phyloP scores from a whole-genome alignment of 1,284 basidiomycete genomes.

The Cutaneotrichosporon cavernicola region DNA sequence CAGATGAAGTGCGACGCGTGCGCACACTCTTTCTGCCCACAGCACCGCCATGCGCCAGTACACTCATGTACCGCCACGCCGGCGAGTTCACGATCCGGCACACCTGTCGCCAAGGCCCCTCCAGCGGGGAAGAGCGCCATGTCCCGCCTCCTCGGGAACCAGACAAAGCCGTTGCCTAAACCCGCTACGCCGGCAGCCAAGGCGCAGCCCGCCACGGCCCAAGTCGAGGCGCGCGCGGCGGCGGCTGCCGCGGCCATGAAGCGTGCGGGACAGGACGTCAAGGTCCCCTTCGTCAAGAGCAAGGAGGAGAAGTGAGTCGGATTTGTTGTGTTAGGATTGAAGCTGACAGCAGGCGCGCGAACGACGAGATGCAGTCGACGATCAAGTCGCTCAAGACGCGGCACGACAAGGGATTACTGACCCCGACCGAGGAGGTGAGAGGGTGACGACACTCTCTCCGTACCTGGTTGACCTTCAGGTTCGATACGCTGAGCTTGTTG shows the following conservation, averaged over 20 bases:
- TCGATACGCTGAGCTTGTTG: slow-evolving; percentile 51
- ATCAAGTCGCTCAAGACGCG: slow-evolving; percentile 49
- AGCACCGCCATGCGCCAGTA: slow-evolving; percentile 39
- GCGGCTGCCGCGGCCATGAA: slow-evolving; percentile 48
- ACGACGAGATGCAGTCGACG: slow-evolving; percentile 44
- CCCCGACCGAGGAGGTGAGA: slow-evolving; percentile 53
- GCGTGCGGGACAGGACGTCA: slow-evolving; percentile 50
- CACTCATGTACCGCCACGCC: slow-evolving; percentile 39
- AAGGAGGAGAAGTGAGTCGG: slow-evolving; percentile 48
- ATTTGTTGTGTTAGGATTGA: not conserved
- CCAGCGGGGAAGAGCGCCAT: slow-evolving; percentile 33
- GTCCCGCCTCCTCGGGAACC: slow-evolving; percentile 31
- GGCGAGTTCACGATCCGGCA: slow-evolving; percentile 20
- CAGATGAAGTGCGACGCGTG: slow-evolving; percentile 50
- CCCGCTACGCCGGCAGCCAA: slow-evolving; percentile 9
- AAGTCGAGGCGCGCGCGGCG: slow-evolving; percentile 42
- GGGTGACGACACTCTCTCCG: slow-evolving; percentile 13
- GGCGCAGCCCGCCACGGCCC: slow-evolving; percentile 7
- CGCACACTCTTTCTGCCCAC: slow-evolving; percentile 43
- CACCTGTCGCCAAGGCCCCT: slow-evolving; percentile 4
- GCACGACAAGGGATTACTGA: slow-evolving; percentile 51
- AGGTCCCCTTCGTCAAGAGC: slow-evolving; percentile 50
- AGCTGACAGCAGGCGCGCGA: slow-evolving; percentile 39
- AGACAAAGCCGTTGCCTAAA: slow-evolving; percentile 16
- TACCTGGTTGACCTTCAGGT: slow-evolving; percentile 30